These are phyloP conservation scores for Fistulifera solaris DNA, from an alignment of 108 stramenopile species.

Conservation along the genomic window DNA sequence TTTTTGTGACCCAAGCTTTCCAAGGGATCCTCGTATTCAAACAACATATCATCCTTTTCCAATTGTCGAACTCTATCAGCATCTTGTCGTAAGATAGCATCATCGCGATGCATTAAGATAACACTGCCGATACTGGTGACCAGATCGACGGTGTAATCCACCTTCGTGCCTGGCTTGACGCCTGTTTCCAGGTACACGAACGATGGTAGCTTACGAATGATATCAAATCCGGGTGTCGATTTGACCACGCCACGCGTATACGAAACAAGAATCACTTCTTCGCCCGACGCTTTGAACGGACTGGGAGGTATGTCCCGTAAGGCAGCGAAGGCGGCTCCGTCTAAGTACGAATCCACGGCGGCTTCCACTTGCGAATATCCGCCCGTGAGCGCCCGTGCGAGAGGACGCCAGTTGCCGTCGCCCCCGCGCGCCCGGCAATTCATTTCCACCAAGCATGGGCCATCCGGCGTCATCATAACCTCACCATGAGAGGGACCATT, in stretches of 20 bases:
- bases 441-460: slow-evolving; percentile 86
- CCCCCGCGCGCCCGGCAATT: slow-evolving; percentile 84
- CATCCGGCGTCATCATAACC: slow-evolving; percentile 66
- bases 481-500: slow-evolving; percentile 61
- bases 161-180: slow-evolving; percentile 48
- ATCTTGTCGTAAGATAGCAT: slow-evolving; percentile 47
- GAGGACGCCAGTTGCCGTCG: slow-evolving; percentile 83
- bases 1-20: slow-evolving; percentile 29
- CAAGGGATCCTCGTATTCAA: slow-evolving; percentile 46
- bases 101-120: slow-evolving; percentile 67
- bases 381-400: slow-evolving; percentile 59
- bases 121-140: slow-evolving; percentile 79
- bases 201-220: slow-evolving; percentile 60
- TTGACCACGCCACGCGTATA: slow-evolving; percentile 56
- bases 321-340: slow-evolving; percentile 41
- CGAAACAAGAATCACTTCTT: slow-evolving; percentile 82
- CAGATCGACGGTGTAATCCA: slow-evolving; percentile 80
- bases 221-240: slow-evolving; percentile 75
- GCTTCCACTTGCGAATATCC: slow-evolving; percentile 86
- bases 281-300: slow-evolving; percentile 74
- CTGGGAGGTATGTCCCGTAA: slow-evolving; percentile 62
- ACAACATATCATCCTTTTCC: slow-evolving; percentile 65
- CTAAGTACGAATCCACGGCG: slow-evolving; percentile 72
- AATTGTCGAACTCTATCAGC: slow-evolving; percentile 57
- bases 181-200: slow-evolving; percentile 83